phyloP scores from a whole-genome alignment of 768 basidiomycete genomes.

The Mycena kentingensis region DNA sequence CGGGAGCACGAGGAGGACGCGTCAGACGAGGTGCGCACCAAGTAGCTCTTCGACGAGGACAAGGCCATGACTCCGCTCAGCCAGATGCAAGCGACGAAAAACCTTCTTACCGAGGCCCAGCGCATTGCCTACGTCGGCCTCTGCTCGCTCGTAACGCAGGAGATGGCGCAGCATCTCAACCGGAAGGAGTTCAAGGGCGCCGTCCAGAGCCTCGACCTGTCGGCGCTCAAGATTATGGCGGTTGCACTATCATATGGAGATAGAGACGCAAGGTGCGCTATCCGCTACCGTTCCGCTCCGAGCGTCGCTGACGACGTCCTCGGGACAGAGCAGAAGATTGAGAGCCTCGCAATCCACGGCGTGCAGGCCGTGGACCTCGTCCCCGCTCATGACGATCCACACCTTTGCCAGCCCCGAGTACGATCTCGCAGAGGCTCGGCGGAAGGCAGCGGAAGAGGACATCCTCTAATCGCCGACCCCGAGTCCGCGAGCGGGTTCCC shows the following conservation, averaged over 20 bases:
- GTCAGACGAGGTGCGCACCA: conserved; percentile 88
- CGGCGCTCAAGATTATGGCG: conserved; percentile 96
- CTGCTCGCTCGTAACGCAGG: conserved; percentile 78
- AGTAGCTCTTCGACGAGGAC: conserved; percentile 95
- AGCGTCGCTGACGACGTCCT: conserved; percentile 10
- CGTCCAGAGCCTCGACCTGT: conserved; percentile 78
- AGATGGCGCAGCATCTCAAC: conserved; percentile 74
- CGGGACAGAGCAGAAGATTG: conserved; percentile 91
- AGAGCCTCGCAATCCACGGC: conserved; percentile 87
- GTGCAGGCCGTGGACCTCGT: conserved; percentile 88
- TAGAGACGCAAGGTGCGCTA: conserved; percentile 80
- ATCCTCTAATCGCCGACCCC: conserved; percentile 14
- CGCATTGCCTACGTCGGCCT: conserved; percentile 97
- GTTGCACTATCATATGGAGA: conserved; percentile 98
- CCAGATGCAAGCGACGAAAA: conserved; percentile 99
- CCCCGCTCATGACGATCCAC: conserved; percentile 94
- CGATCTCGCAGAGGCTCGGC: conserved; percentile 78
- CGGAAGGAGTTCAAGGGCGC: conserved; percentile 75
- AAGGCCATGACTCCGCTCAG: conserved; percentile 98
- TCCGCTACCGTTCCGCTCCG: conserved; percentile 3
- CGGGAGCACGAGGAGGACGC: conserved; percentile 91
- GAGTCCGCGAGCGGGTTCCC: conserved; percentile 9
- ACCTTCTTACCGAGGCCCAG: conserved; percentile 92
- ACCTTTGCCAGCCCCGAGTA: conserved; percentile 98
- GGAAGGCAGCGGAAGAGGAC: conserved; percentile 42